phyloP scores from a whole-genome alignment of 768 basidiomycete genomes.

The Naganishia vaughanmartiniae region DNA sequence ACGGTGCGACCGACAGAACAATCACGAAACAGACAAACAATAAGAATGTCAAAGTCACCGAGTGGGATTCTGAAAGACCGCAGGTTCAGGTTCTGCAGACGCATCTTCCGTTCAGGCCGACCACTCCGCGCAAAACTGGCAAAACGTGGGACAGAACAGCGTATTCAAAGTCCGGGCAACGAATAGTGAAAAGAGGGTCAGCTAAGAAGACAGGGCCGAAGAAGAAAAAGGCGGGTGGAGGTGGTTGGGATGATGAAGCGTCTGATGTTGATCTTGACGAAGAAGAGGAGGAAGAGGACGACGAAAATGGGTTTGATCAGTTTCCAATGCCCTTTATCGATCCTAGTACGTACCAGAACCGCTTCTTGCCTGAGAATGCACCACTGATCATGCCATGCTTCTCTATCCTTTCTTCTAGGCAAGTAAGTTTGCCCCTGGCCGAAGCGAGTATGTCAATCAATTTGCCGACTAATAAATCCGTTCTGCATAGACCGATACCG shows the following conservation, averaged over 20 bases:
- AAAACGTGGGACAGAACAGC: slow-evolving; percentile 89
- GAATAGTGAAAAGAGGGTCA: slow-evolving; percentile 40
- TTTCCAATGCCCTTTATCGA: slow-evolving; percentile 74
- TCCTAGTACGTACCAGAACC: slow-evolving; percentile 57
- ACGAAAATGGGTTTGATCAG: slow-evolving; percentile 73
- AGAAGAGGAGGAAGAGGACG: slow-evolving; percentile 44
- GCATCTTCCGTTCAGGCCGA: slow-evolving; percentile 43
- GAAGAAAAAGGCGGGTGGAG: slow-evolving; percentile 22
- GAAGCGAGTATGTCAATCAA: background rate
- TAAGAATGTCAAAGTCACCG: slow-evolving; percentile 15
- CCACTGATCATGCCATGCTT: background rate
- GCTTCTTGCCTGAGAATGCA: background rate
- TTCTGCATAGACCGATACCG: slow-evolving; percentile 34
- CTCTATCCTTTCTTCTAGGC: background rate
- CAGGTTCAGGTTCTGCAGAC: slow-evolving; percentile 35
- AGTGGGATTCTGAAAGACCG: slow-evolving; percentile 18
- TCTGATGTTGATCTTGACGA: slow-evolving; percentile 57
- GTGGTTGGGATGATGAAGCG: slow-evolving; percentile 18
- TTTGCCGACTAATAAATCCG: background rate
- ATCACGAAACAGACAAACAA: background rate
- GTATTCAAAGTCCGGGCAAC: slow-evolving; percentile 74
- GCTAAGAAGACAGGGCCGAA: slow-evolving; percentile 40
- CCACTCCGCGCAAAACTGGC: slow-evolving; percentile 41
- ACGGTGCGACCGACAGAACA: background rate
- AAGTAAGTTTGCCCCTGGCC: background rate